phyloP scores from a whole-genome alignment of 441 rosid genomes.

The Macaranga tanarius region DNA sequence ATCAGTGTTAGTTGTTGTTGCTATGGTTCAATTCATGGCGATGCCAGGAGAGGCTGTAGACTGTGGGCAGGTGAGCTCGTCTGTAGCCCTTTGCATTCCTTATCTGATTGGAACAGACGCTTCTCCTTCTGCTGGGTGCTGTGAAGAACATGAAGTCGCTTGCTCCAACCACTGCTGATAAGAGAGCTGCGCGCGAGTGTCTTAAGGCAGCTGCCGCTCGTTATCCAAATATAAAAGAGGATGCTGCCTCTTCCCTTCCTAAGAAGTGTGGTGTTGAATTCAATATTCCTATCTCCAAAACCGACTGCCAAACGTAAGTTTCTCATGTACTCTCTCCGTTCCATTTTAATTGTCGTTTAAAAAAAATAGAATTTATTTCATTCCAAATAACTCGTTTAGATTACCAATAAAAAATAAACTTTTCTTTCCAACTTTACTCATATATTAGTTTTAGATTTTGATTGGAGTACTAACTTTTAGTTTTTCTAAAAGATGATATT shows the following conservation, averaged over 20 bases:
- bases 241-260: constrained; percentile 39
- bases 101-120: background rate
- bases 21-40: constrained; percentile 16
- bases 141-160: constrained; percentile 24
- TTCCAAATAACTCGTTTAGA: no score
- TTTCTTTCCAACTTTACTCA: no score
- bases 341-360: no score
- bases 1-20: constrained; percentile 18
- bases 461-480: no score
- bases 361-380: no score
- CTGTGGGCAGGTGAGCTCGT: constrained; percentile 23
- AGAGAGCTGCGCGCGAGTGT: constrained; percentile 35
- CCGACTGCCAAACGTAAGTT: constrained; percentile 29
- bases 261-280: constrained; percentile 29
- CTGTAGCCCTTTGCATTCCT: constrained; percentile 33
- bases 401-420: no score
- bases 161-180: constrained; percentile 30
- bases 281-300: constrained; percentile 36
- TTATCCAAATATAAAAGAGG: constrained; percentile 26
- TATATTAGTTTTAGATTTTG: no score
- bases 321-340: no score
- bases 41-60: constrained; percentile 28
- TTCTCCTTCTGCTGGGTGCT: constrained; percentile 31
- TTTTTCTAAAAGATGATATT: no score
- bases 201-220: constrained; percentile 31